Base-by-base conservation (phyloP, 495 filamentous ascomycete genomes). In the Trichoderma asperelloides region DNA sequence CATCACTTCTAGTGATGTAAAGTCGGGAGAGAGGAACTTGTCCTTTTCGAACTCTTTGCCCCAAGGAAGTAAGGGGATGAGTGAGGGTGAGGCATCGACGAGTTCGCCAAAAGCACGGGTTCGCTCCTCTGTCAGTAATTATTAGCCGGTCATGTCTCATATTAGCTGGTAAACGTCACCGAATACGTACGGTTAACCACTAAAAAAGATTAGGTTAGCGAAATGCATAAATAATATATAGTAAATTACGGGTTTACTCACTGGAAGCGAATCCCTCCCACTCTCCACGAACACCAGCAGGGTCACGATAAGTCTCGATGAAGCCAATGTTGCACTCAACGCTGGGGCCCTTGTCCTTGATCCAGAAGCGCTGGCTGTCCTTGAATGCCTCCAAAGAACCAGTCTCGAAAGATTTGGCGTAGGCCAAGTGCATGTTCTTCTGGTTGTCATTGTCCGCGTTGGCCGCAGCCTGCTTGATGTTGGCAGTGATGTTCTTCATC, bases 231-330 rank as follows among this genome's bases (percentile, higher is more conserved):
- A 11, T 5, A 3, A 21, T 1, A 41, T 37, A 37, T 37, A 2
- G 16, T 64, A 33, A 43, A 25, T 12, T 27, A 16, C 1, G 12
- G 62, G 33, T 23, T 27, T 39, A 64, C 62, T 21, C 21, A 64
- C 62, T 64, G 40, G 90, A 89, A 65, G 90, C 91, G 71, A 96
- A 95, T 0, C 92, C 94, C 76, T 98, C 94, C 95, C 95, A 98
- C 74, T 98, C 95, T n/a, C 91, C 93, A 64, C 94, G 83, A 13
- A 96, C 87, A 62, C 95, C 94, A 65, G 92, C 89, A 1, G 95
- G 95, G 74, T 98, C 95, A 64, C 95, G 86, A 73, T 98, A 98
- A 0, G 93, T 96, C 78, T 98, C 95, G 49, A 98, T 89, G 72
- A 98, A 98, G 1, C 95, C 95, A 66, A 98, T 86, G 75, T 98